Base-by-base conservation (phyloP, 2,329 filamentous ascomycete genomes). In the Karstenula rhodostoma region DNA sequence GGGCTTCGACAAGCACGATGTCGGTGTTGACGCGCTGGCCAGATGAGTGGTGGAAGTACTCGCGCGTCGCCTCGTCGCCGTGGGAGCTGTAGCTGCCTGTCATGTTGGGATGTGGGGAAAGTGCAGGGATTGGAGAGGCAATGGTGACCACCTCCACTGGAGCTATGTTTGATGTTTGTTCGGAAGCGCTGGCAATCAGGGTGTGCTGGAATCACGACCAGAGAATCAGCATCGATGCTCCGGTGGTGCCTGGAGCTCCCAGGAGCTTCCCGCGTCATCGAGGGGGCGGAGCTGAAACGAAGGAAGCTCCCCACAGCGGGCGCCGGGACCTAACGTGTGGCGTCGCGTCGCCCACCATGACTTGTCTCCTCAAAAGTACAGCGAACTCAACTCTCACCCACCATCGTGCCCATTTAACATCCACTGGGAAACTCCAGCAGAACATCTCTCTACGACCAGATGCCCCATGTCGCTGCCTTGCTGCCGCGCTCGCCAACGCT, bases 1-100 rank as follows among this genome's bases (percentile, higher is more conserved):
- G 71, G n/a, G 80, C 76, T 59, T 81, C 77, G 50, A 80, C 74
- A 23, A 83, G 64, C 29, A 83, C 77, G 33, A 71, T 63, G 58
- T 83, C 79, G 56, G 81, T 82, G 60, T 79, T 77, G 67, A 81
- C 60, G 60, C 81, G 79, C 48, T 75, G 73, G 48, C 63, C 80
- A 47, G 78, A 76, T 25, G 80, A 78, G 62, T 83, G 80, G 50
- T 82, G 74, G 67, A 81, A 80, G 70, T 78, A 83, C 22, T 74
- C 73, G 59, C 73, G 72, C 37, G 73, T 67, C 22, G 77, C 71
- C 58, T 78, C 71, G 67, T 81, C 80, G 56, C 73, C 72, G 47
- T 69, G 61, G 23, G 66, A 57, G 43, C 58, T 63, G 53, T 66
- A 62, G 66, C 58, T 67, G 56, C 70, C 73, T 42, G 71, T 75